Evolutionary conservation across 2,329 filamentous ascomycete genomes (phyloP).

Genomic region (Ascochyta clinopodiicola): DNA sequence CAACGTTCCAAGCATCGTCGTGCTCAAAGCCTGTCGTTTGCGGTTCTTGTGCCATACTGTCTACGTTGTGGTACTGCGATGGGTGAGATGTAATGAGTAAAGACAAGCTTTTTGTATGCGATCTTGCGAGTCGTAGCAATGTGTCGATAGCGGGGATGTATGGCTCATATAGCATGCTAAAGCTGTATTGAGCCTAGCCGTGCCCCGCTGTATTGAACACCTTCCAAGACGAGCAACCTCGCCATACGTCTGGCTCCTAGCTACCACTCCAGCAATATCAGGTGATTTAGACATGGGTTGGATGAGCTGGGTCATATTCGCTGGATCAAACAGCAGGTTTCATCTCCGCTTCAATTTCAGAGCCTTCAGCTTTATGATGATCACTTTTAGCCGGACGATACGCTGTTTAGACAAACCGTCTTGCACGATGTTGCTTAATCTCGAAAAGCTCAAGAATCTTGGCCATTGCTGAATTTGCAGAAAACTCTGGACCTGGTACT

Average conservation of each 20-base stretch:
- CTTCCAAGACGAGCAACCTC: constrained; percentile 5
- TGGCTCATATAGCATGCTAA: constrained; percentile 1
- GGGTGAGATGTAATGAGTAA: neutral
- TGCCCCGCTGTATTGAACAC: constrained; percentile 5
- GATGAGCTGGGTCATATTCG: too few relatives aligned
- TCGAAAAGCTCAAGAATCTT: constrained; percentile 23
- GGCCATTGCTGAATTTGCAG: constrained; percentile 22
- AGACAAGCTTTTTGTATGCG: constrained; percentile 4
- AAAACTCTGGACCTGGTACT: constrained; percentile 26
- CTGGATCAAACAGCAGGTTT: too few relatives aligned
- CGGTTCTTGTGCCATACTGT: constrained; percentile 21
- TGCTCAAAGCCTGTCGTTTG: constrained; percentile 39
- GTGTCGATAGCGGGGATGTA: constrained; percentile 3
- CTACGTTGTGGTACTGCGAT: neutral
- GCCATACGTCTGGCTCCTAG: neutral
- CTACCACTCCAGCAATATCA: neutral
- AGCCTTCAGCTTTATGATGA: too few relatives aligned
- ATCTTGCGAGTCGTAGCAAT: constrained; percentile 1
- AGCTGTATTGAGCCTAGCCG: neutral
- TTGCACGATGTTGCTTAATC: neutral
- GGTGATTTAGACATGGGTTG: neutral
- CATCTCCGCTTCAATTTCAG: too few relatives aligned
- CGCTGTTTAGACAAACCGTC: too few relatives aligned
- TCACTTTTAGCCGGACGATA: too few relatives aligned
- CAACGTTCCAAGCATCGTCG: constrained; percentile 43